A percentile compares a stretch with the other conserved stretches of the same genome.
These are phyloP conservation scores for Fistulifera pelliculosa DNA, from an alignment of 108 stramenopile genomes.

Conservation along the genomic window DNA sequence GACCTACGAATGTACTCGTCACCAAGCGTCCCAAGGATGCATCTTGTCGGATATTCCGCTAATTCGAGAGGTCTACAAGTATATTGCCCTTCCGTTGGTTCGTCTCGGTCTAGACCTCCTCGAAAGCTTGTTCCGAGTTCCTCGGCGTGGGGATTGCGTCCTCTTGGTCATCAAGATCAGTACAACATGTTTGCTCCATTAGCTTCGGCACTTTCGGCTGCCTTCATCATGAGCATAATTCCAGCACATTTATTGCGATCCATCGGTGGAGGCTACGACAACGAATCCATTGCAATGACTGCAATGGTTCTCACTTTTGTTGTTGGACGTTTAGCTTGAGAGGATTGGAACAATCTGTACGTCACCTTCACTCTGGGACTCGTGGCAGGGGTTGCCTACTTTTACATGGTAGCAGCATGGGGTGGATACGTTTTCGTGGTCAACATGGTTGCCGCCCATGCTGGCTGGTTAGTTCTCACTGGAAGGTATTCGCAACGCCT, in stretches of 20 bases:
- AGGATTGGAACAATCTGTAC: slow-evolving; percentile 8
- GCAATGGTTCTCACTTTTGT: slow-evolving; percentile 90
- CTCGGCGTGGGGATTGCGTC: not conserved
- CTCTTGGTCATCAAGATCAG: not conserved
- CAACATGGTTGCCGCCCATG: slow-evolving; percentile 92
- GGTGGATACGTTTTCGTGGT: slow-evolving; percentile 98
- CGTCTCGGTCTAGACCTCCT: slow-evolving; percentile 15
- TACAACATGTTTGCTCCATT: slow-evolving; percentile 11
- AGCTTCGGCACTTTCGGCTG: slow-evolving; percentile 43
- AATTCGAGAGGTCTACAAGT: slow-evolving; percentile 20
- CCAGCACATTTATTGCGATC: slow-evolving; percentile 81
- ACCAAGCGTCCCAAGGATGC: slow-evolving; percentile 25
- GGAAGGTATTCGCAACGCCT: slow-evolving; percentile 78
- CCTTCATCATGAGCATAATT: slow-evolving; percentile 73
- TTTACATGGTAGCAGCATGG: slow-evolving; percentile 99
- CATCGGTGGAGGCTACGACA: slow-evolving; percentile 96
- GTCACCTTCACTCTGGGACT: slow-evolving; percentile 22
- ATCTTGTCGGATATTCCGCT: slow-evolving; percentile 54
- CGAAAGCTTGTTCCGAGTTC: not conserved
- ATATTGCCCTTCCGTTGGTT: slow-evolving; percentile 21
- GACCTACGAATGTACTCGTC: slow-evolving; percentile 25
- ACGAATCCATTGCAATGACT: slow-evolving; percentile 92
- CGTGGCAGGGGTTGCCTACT: slow-evolving; percentile 60
- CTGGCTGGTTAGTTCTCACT: slow-evolving; percentile 57
- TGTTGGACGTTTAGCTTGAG: slow-evolving; percentile 67